These are phyloP conservation scores for Rhodotorula kratochvilovae DNA, from an alignment of 768 basidiomycete species.

Conservation along the genomic window DNA sequence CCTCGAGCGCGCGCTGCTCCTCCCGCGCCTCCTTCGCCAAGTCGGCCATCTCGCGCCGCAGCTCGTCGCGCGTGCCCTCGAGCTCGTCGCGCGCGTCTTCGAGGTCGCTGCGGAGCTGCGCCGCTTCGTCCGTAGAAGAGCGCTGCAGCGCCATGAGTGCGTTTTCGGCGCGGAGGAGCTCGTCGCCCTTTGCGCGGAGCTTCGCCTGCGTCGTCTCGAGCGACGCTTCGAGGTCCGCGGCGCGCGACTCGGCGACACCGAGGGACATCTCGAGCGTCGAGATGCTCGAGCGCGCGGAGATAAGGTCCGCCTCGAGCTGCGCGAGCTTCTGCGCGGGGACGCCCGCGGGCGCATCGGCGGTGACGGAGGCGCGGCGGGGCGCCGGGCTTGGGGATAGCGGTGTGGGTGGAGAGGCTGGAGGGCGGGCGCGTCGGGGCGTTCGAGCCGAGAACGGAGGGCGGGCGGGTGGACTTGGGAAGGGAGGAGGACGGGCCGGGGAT, in stretches of 20 bases:
- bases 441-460: conserved; percentile 10
- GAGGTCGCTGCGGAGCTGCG: not conserved
- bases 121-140: not conserved
- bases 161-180: conserved; percentile 21
- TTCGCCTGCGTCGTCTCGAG: conserved; percentile 1
- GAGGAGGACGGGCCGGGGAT: not conserved
- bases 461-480: not conserved
- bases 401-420: conserved; percentile 10
- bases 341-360: not conserved
- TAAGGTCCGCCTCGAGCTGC: conserved; percentile 18
- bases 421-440: conserved; percentile 9
- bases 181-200: conserved; percentile 8
- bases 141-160: conserved; percentile 17
- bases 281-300: not conserved
- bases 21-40: not conserved
- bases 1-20: conserved; percentile 1
- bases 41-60: conserved; percentile 3
- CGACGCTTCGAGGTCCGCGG: not conserved
- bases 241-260: not conserved
- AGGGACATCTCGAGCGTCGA: not conserved
- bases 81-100: conserved; percentile 18
- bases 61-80: conserved; percentile 16
- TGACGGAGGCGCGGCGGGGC: not conserved
- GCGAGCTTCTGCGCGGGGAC: not conserved
- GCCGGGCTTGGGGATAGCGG: conserved; percentile 8